Base-by-base conservation (phyloP, 495 filamentous ascomycete genomes). In the Melanomma pulvis-pyrius region DNA sequence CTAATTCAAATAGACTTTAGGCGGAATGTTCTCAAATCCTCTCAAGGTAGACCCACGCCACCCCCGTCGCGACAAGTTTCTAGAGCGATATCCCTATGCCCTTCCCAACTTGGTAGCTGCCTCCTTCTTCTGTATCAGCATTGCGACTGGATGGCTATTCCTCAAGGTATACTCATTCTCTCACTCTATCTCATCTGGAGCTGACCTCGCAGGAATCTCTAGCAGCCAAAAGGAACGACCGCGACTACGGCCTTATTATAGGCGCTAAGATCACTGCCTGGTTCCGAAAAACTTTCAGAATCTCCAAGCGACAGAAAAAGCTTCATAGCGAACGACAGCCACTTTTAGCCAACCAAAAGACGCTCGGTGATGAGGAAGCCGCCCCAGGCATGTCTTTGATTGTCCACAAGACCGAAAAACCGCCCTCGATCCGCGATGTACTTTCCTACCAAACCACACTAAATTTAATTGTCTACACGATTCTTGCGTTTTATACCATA, bases 1-100 rank as follows among this genome's bases (percentile, higher is more conserved):
- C 47, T 28, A 25, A 47, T 25, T 24, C 5, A 11, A 4, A 13
- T 52, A 63, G 64, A 69, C 87, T 1, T 88, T 97, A 70, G 93
- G 93, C 25, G 93, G 93, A 1, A 86, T 88, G 41, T 85, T 98
- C 58, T 89, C 92, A 8, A 86, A 89, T 57, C 93, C 93, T 1
- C 85, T 87, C 0, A 78, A 81, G 44, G 86, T 89, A 47, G 83
- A 90, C 70, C 90, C 90, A 2, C 77, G 76, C 13, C 57, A 90
- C 17, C 94, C 93, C 74, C 87, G 87, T 8, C 73, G 84, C 22
- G 86, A 80, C 25, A 80, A 76, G 47, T 89, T 92, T 65, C 82
- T 96, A 49, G 82, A 85, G 63, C 81, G 78, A 47, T 96, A 85
- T 74, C 93, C 93, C 0, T 98, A 93, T 76, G 80, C 83, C 6